Percentiles rank a stretch among this genome's conserved stretches.
Conservation (phyloP, 306 rosid species). For the Albizia julibrissin region DNA sequence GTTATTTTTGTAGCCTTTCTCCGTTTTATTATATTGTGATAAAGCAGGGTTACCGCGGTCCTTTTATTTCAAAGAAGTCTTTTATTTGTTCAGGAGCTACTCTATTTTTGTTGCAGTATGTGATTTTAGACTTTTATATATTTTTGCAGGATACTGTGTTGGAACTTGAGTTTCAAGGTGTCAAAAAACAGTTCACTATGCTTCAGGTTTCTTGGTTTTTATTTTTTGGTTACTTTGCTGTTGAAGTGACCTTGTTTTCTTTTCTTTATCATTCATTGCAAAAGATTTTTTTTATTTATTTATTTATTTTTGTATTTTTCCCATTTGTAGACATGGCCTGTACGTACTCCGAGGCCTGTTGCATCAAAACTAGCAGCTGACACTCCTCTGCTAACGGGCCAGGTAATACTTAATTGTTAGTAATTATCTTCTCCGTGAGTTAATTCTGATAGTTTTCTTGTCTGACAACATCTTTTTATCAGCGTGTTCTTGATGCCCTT, state of each 20-base stretch:
- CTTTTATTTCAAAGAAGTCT: neutral
- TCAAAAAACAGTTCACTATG: slow-evolving; percentile 69
- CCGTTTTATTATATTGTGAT: slow-evolving; percentile 1
- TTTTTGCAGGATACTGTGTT: slow-evolving; percentile 68
- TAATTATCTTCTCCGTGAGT: neutral
- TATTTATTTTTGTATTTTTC: slow-evolving; percentile 14
- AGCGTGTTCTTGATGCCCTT: slow-evolving; percentile 90
- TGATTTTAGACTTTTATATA: slow-evolving; percentile 15
- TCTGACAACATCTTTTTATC: slow-evolving; percentile 30
- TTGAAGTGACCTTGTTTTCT: neutral
- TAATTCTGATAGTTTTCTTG: slow-evolving; percentile 13
- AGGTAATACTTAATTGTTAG: slow-evolving; percentile 44
- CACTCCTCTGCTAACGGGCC: slow-evolving; percentile 83
- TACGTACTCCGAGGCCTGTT: slow-evolving; percentile 79
- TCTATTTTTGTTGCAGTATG: neutral
- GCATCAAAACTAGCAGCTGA: slow-evolving; percentile 85
- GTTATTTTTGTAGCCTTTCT: neutral
- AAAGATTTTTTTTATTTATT: neutral
- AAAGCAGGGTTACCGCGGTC: neutral
- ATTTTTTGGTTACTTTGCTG: slow-evolving; percentile 10
- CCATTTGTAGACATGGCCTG: slow-evolving; percentile 70
- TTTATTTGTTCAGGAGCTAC: neutral
- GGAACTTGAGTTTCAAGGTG: slow-evolving; percentile 87
- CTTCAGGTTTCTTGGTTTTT: slow-evolving; percentile 58
- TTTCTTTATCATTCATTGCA: neutral